Evolutionary conservation across 768 basidiomycete genomes (phyloP), one percentile per base, ranked within the genome.

Genomic region (Suillus clintonianus): DNA sequence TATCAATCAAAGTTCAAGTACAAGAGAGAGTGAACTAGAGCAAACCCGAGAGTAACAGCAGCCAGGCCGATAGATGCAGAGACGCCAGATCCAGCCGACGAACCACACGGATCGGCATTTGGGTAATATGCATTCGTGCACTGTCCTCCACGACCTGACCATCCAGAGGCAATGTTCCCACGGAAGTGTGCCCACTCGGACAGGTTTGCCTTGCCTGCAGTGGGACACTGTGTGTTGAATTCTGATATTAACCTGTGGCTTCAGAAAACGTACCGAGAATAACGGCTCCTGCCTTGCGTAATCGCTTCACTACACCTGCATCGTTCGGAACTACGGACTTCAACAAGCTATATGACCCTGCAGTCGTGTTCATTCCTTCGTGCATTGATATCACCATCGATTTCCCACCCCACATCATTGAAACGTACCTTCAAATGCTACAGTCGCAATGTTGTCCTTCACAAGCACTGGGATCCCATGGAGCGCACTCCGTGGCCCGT

Each of bases 41-140:
- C 63, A 11, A 47, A 65, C 69, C 81, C 83, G 1, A 86, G 74
- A 0, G 81, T 73, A 2, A 83, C 82, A 15, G 83, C 74, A n/a
- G 78, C 72, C 17, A 86, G 75, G 19, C 85, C 85, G 55, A 85
- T 85, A 2, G 83, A 82, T 2, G 82, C 75, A 27, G 82, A 78
- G 34, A 86, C 77, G 4, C 80, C 87, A n/a, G 85, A 85, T 2
- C 88, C 88, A 8, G 85, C 82, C 0, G 85, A 86, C 1, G 84
- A 86, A 1, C 86, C 86, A 63, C 83, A 85, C 3, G 86, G 84
- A 65, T 86, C 82, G 4, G 78, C 82, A 14, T 78, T 78, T 0
- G 82, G 81, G 62, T 77, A 85, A 68, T 84, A 86, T 14, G 84
- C 81, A 62, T 78, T 82, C 4, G 78, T 82, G 51, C 74, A 72